A percentile compares a stretch with the other conserved stretches of the same genome.
phyloP scores from a whole-genome alignment of 164 flowering plant species.

The Vitis rupestris region DNA sequence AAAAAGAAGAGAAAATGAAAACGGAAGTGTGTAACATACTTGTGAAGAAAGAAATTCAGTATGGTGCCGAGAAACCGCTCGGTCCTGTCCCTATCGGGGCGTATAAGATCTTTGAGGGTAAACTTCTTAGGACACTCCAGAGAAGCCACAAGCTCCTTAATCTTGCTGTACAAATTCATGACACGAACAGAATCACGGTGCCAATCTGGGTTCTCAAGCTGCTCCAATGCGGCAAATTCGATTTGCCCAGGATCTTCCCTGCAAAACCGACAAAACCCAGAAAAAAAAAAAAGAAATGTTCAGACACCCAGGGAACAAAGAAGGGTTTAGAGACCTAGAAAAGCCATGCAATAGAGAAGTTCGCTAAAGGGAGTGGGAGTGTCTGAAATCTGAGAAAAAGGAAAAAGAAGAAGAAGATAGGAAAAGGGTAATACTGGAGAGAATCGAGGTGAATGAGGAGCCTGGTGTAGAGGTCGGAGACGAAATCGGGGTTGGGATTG shows the following conservation, averaged over 20 bases:
- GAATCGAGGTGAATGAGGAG: conserved; percentile 48
- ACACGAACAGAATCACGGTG: conserved; percentile 51
- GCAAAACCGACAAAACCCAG: conserved; percentile 10
- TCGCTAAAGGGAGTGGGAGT: not conserved
- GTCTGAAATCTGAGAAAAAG: too few species aligned
- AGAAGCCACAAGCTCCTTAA: conserved; percentile 47
- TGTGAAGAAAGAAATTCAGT: conserved; percentile 69
- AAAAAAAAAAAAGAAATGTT: not conserved
- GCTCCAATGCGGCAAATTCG: conserved; percentile 68
- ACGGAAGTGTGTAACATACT: conserved; percentile 28
- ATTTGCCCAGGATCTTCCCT: conserved; percentile 75
- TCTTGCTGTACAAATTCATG: conserved; percentile 53
- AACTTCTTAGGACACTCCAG: conserved; percentile 52
- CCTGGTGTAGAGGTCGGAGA: conserved; percentile 47
- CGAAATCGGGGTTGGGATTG: conserved; percentile 52
- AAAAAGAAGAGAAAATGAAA: too few species aligned
- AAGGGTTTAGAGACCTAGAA: not conserved
- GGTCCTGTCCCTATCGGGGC: conserved; percentile 61
- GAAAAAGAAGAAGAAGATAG: not conserved
- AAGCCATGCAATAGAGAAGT: not conserved
- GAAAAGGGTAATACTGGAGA: conserved; percentile 23
- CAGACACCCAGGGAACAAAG: too few species aligned
- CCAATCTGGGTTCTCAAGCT: conserved; percentile 77
- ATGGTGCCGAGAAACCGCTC: conserved; percentile 56
- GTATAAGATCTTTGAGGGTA: conserved; percentile 57